Evolutionary conservation across 148 eudicot species (phyloP).

Genomic region (Amaranthus palmeri): DNA sequence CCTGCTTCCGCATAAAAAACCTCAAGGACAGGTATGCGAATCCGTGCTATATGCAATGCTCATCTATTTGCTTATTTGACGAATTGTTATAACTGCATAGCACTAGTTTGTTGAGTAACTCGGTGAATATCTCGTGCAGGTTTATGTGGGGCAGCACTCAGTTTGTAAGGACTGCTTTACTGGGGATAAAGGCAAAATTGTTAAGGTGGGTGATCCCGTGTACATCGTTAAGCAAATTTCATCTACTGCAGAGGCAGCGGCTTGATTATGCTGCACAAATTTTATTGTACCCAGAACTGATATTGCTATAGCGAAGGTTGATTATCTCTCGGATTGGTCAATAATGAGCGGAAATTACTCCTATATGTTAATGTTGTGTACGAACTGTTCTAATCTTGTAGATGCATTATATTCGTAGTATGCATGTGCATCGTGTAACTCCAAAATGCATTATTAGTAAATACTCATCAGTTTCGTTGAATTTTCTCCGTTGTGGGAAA

Average conservation of each 20-base stretch:
- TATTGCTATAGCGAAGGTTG: neutral
- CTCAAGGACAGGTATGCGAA: conserved; percentile 54
- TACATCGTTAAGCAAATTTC: conserved; percentile 42
- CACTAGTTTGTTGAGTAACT: neutral
- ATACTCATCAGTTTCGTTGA: too few species aligned
- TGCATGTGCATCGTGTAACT: too few species aligned
- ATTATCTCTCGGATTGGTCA: neutral
- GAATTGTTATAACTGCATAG: neutral
- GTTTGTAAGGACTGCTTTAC: conserved; percentile 54
- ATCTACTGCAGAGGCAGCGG: conserved; percentile 65
- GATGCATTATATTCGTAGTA: too few species aligned
- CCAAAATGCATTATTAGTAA: too few species aligned
- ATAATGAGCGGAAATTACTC: neutral
- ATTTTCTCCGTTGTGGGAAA: too few species aligned
- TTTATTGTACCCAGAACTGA: neutral
- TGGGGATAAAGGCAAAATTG: conserved; percentile 39
- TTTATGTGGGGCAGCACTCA: conserved; percentile 76
- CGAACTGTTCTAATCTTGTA: too few species aligned
- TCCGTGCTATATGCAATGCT: neutral
- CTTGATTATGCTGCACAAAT: conserved; percentile 21
- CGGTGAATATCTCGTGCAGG: conserved; percentile 36
- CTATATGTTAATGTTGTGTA: too few species aligned
- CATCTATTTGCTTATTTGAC: neutral
- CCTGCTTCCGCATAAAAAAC: conserved; percentile 56
- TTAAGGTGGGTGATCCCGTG: conserved; percentile 73